Evolutionary conservation across 2,329 filamentous ascomycete species (phyloP).

Genomic region (Polytolypa hystricis): DNA sequence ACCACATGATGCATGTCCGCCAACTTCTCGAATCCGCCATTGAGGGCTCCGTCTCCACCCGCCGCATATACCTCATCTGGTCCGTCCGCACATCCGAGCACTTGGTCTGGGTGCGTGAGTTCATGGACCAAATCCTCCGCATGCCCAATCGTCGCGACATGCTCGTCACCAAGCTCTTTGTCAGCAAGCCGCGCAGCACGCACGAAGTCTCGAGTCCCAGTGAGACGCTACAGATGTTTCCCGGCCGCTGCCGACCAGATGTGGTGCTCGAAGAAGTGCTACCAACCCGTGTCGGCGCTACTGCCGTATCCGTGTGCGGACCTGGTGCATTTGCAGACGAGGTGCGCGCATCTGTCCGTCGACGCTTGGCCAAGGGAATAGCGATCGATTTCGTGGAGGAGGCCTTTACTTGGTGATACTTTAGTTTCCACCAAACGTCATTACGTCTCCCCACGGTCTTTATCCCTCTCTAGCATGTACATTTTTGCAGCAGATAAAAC

Average conservation of each 20-base stretch:
- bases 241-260: conserved; percentile 46
- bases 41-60: conserved; percentile 44
- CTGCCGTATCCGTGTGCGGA: conserved; percentile 52
- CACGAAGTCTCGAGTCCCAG: conserved; percentile 47
- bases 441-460: too few relatives aligned
- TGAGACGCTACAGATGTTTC: conserved; percentile 50
- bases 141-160: conserved; percentile 49
- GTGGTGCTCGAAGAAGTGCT: conserved; percentile 49
- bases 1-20: conserved; percentile 51
- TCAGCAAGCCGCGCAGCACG: conserved; percentile 47
- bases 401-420: conserved; percentile 53
- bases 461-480: too few relatives aligned
- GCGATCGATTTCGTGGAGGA: conserved; percentile 54
- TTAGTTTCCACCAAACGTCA: too few relatives aligned
- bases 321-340: conserved; percentile 53
- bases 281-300: conserved; percentile 44
- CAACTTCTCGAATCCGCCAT: conserved; percentile 45
- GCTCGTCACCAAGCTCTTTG: conserved; percentile 50
- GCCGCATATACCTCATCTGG: conserved; percentile 52
- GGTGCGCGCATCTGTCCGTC: conserved; percentile 44
- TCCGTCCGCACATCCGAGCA: conserved; percentile 49
- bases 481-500: too few relatives aligned
- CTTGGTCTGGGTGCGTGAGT: conserved; percentile 52
- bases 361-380: conserved; percentile 40
- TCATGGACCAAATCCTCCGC: conserved; percentile 54